Base-by-base conservation (phyloP, 257 asterid species). In the Linaria vulgaris region DNA sequence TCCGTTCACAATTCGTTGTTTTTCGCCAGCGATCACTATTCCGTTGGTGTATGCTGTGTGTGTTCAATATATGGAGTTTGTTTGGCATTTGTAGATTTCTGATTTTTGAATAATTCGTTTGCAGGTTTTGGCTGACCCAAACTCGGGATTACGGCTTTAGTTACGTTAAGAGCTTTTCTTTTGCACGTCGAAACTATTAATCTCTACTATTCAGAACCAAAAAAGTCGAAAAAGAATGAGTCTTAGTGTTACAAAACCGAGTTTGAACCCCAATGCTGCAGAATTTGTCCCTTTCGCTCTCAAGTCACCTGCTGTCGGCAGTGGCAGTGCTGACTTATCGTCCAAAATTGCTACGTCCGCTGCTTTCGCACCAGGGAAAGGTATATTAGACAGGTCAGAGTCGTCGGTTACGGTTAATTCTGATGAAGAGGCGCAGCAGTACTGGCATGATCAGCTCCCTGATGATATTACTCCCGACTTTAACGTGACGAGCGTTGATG, bases 391-490 rank as follows among this genome's bases (percentile, higher is more conserved):
- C 73, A 69, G 89, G 48, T 78, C 97, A 0, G 94, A 84, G 60
- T 91, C 96, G 27, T 91, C 87, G 23, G 69, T 68, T 67, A 82
- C 96, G 0, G 79, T 81, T 61, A 88, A 84, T 60, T 86, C 98
- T 6, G 98, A 91, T 52, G 97, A 88, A 20, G 98, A 91, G 77
- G 95, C 90, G 53, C 90, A 79, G 60, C 92, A 78, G 55, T 91
- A 81, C 41, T 88, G 96, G 98, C 74, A 70, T 25, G 82, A 69
- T 61, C 96, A 89, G 82, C 98, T 91, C 70, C 97, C 98, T 0
- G 96, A 88, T 61, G 98, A 91, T 78, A 84, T 91, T 53, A 88
- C 88, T 56, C 96, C 96, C 0, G 95, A 91, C 72, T 84, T 91
- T 64, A 85, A 88, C 58, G 75, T 66, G 68, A 79, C 80, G 88